Evolutionary conservation across 805 yeast species (phyloP), one percentile per base, ranked within the genome.

Genomic region (Schwanniomyces vanrijiae): DNA sequence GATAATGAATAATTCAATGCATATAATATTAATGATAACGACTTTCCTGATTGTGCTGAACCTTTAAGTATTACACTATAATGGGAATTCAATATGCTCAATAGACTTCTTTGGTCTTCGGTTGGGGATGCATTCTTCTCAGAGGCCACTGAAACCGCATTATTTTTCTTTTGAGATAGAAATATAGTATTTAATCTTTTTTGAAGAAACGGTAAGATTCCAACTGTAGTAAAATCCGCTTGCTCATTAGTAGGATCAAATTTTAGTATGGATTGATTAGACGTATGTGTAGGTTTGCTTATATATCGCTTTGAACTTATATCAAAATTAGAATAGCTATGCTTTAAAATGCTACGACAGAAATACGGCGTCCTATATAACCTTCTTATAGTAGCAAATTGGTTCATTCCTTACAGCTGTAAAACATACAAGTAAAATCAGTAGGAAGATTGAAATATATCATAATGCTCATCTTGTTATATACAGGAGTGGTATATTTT

Each of bases 161-260:
- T 19, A 18, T 2, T n/a, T 43, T 25, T 24, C 39, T 18, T 4
- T 11, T 31, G 29, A 11, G 45, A 51, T 31, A 37, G 22, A 3
- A 53, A 38, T 10, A 48, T 29, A 14, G 48, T 22, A 44, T 64
- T 60, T 40, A 60, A 37, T 10, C 47, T 52, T n/a, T 47, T 38
- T 40, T 60, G 65, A 7, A 64, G 40, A 42, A 54, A 61, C 1
- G 67, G 66, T 10, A 63, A 38, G 1, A 64, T 43, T 1, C 62
- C 63, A 40, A 45, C 55, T 1, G 53, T 34, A 2, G 59, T 52
- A 51, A 61, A 63, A 40, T 57, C 60, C 4, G 46, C 45, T 9
- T 40, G 38, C 9, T 45, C 43, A 34, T 43, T 7, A 40, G 48
- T 26, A 8, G 48, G 48, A 22, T 45, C 39, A 29, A 21, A 45